Base-by-base conservation (phyloP, 169 alveolate species). In the Eimeria maxima region DNA sequence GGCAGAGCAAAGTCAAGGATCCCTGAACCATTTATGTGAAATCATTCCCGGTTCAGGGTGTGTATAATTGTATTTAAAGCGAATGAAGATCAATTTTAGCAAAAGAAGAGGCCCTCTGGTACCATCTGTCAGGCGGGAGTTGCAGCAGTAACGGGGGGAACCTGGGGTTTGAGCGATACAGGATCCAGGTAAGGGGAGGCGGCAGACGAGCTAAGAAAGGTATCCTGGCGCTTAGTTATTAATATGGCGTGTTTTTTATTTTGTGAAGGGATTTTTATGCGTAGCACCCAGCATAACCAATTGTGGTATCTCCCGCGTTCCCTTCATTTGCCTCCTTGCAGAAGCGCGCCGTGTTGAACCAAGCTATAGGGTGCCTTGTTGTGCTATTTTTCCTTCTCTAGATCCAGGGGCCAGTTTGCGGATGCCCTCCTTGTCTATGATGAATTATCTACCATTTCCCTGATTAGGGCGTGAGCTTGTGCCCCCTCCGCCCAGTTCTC, bases 401-500 rank as follows among this genome's bases (percentile, higher is more conserved):
- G 0, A 14, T 20, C 50, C 24, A 14, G 50, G 6, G 0, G 18
- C 6, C 7, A 69, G 13, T 3, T 22, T 29, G 29, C 33, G 8
- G 11, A 69, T 33, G 22, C 33, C 33, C 27, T 29, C 45, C 10
- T 27, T 69, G 0, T 29, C 47, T 33, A 29, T 69, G n/a, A 69
- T 69, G 80, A 4, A 11, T 69, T 45, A 45, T 10, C 14, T 10
- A 29, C 1, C 50, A 29, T 69, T 27, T n/a, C 45, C 50, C 80
- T 69, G 50, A 69, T 10, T 10, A 29, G 80, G 50, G 80, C 50
- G 80, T 24, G 47, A 69, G 50, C 14, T 69, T 33, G 50, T 69
- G 80, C 50, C 50, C 80, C 14, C 13, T 69, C 11, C 80, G 80
- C 80, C 80, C 47, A 29, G 50, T 29, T n/a, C 80, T n/a, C 80